Percentiles rank a stretch among this genome's conserved stretches.
Evolutionary conservation across 768 basidiomycete genomes (phyloP).

Genomic region (Naematelia aurantialba): DNA sequence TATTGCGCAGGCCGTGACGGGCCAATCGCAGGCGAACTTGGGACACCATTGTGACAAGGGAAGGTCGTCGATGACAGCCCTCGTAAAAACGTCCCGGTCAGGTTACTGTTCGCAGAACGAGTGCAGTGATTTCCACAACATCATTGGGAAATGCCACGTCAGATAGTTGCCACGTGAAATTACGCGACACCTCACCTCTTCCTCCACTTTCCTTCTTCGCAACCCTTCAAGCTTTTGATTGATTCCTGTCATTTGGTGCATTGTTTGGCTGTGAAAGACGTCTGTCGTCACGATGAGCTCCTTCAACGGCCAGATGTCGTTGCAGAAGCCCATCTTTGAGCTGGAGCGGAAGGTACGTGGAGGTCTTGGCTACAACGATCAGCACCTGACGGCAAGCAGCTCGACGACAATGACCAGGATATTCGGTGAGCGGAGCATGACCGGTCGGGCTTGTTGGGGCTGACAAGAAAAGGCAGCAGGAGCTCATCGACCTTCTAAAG

Average conservation of each 20-base stretch:
- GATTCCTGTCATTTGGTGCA: too few species aligned
- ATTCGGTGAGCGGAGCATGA: constrained; percentile 1
- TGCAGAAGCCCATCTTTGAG: background rate
- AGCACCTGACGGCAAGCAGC: constrained; percentile 54
- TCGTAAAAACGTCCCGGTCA: too few species aligned
- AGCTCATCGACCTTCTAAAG: constrained; percentile 85
- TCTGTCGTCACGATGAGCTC: background rate
- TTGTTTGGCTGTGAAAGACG: too few species aligned
- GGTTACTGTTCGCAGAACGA: too few species aligned
- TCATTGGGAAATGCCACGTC: background rate
- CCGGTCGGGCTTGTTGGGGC: background rate
- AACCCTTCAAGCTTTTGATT: too few species aligned
- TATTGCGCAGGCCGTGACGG: constrained; percentile 71
- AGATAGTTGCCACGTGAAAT: constrained; percentile 80
- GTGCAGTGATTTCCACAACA: too few species aligned
- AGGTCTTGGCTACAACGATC: constrained; percentile 46
- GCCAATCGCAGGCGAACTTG: constrained; percentile 74
- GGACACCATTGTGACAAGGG: background rate
- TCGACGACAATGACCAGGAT: background rate
- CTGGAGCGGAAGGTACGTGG: background rate
- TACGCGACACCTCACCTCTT: constrained; percentile 73
- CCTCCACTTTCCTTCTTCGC: constrained; percentile 56
- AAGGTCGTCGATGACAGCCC: too few species aligned
- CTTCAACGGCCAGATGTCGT: background rate
- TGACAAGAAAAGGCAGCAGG: constrained; percentile 74